Conservation (phyloP, 495 filamentous ascomycete genomes). For the Cairneyella variabilis region DNA sequence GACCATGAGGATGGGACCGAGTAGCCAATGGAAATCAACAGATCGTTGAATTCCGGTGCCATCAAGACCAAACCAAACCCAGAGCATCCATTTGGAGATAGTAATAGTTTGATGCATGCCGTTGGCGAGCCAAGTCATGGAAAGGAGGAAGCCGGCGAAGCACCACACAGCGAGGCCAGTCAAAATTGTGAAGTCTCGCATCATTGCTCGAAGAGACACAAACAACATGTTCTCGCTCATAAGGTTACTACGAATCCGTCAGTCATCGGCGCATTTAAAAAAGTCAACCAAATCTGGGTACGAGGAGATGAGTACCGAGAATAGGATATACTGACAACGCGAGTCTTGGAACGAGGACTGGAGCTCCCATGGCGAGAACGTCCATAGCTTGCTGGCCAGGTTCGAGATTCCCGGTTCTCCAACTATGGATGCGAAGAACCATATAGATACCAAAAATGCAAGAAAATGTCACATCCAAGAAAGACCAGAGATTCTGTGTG, state of each 20-base stretch:
- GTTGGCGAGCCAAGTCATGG: slow-evolving; percentile 61
- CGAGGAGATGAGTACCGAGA: not conserved
- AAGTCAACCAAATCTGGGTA: not conserved
- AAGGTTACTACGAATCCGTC: slow-evolving; percentile 46
- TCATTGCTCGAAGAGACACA: slow-evolving; percentile 67
- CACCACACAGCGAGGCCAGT: slow-evolving; percentile 65
- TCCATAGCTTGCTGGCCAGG: slow-evolving; percentile 48
- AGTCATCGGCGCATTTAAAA: too few species aligned
- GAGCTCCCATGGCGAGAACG: slow-evolving; percentile 64
- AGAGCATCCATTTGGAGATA: slow-evolving; percentile 77
- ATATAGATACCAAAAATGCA: slow-evolving; percentile 59
- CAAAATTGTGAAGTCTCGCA: slow-evolving; percentile 65
- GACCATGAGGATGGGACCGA: slow-evolving; percentile 67
- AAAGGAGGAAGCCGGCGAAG: slow-evolving; percentile 67
- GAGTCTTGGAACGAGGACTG: slow-evolving; percentile 65
- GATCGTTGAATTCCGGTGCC: slow-evolving; percentile 67
- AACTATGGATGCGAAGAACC: slow-evolving; percentile 54
- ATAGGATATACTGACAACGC: slow-evolving; percentile 45
- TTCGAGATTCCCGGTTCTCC: slow-evolving; percentile 28
- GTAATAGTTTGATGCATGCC: slow-evolving; percentile 36
- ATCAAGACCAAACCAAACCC: slow-evolving; percentile 76
- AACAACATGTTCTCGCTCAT: slow-evolving; percentile 73
- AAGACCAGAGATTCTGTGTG: slow-evolving; percentile 76
- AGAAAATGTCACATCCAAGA: slow-evolving; percentile 67
- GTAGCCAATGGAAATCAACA: slow-evolving; percentile 59